These are phyloP conservation scores for Rehmannia glutinosa DNA, from an alignment of 257 asterid species.

Conservation along the genomic window DNA sequence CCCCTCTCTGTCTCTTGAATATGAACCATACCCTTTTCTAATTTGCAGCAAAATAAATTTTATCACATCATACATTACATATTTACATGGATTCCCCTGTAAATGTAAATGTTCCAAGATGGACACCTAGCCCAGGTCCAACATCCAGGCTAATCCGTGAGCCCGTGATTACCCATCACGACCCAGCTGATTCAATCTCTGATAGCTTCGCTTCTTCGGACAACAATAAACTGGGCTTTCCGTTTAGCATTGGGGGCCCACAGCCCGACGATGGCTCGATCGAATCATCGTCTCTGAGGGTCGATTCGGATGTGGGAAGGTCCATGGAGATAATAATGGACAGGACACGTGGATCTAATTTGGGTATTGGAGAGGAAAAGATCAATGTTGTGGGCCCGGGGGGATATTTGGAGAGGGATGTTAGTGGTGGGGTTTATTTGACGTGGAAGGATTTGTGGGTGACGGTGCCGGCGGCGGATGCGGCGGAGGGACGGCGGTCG, in stretches of 20 bases:
- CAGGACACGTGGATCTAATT: not conserved
- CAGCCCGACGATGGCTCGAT: slow-evolving; percentile 3
- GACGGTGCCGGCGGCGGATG: slow-evolving; percentile 30
- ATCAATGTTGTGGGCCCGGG: no score
- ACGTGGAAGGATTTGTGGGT: slow-evolving; percentile 58
- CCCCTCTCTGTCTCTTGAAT: no score
- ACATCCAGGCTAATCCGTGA: not conserved
- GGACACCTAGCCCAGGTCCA: slow-evolving; percentile 31
- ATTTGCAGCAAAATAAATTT: not conserved
- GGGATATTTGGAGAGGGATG: no score
- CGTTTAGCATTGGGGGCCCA: slow-evolving; percentile 14
- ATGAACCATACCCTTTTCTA: no score
- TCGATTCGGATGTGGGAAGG: no score
- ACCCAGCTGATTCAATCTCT: not conserved
- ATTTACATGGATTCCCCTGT: slow-evolving; percentile 15
- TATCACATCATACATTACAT: no score
- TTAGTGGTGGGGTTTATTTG: slow-evolving; percentile 33
- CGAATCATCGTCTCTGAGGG: slow-evolving; percentile 11
- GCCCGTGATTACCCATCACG: not conserved
- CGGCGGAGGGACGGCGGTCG: slow-evolving; percentile 27
- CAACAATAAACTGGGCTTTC: slow-evolving; percentile 5
- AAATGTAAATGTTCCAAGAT: slow-evolving; percentile 16
- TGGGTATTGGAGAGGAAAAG: not conserved
- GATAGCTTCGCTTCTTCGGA: slow-evolving; percentile 15
- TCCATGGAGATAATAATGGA: no score